Evolutionary conservation across 805 yeast species (phyloP).

Genomic region (Scheffersomyces ergatensis): DNA sequence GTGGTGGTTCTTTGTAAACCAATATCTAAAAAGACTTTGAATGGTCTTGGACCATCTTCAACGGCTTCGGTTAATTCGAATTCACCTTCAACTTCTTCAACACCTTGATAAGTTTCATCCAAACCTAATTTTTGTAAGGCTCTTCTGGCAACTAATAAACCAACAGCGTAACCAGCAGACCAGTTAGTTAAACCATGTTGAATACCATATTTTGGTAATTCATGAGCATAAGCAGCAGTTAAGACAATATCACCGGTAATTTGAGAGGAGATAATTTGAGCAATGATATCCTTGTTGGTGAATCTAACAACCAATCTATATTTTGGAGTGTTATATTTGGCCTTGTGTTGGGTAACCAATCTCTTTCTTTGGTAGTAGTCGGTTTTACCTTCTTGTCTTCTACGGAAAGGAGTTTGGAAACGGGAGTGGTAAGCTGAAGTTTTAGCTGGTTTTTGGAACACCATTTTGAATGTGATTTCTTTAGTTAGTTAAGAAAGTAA

Average conservation of each 20-base stretch:
- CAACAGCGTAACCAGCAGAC: conserved; percentile 99
- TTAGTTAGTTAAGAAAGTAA: too few relatives aligned
- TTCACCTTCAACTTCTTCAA: conserved; percentile 99
- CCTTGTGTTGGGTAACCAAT: conserved; percentile 99
- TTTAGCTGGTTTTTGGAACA: too few relatives aligned
- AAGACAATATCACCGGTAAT: conserved; percentile 95
- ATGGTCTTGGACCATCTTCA: conserved; percentile 99
- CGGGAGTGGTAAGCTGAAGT: conserved; percentile 96
- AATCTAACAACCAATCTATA: conserved; percentile 99
- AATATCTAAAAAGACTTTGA: conserved; percentile 98
- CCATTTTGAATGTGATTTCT: too few relatives aligned
- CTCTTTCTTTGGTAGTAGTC: conserved; percentile 99
- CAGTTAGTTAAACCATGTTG: conserved; percentile 99
- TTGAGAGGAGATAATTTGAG: conserved; percentile 95
- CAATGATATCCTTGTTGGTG: conserved; percentile 99
- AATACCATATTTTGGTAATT: conserved; percentile 97
- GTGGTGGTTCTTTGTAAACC: conserved; percentile 99
- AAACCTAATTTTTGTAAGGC: conserved; percentile 95
- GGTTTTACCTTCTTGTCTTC: conserved; percentile 99
- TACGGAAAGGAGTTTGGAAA: conserved; percentile 99
- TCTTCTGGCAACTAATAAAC: conserved; percentile 98
- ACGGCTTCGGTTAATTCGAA: conserved; percentile 97
- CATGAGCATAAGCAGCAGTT: conserved; percentile 98
- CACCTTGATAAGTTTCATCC: conserved; percentile 98
- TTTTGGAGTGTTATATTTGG: conserved; percentile 99